Base-by-base conservation (phyloP, 1,284 basidiomycete genomes). In the Lignosus rhinocerotis region DNA sequence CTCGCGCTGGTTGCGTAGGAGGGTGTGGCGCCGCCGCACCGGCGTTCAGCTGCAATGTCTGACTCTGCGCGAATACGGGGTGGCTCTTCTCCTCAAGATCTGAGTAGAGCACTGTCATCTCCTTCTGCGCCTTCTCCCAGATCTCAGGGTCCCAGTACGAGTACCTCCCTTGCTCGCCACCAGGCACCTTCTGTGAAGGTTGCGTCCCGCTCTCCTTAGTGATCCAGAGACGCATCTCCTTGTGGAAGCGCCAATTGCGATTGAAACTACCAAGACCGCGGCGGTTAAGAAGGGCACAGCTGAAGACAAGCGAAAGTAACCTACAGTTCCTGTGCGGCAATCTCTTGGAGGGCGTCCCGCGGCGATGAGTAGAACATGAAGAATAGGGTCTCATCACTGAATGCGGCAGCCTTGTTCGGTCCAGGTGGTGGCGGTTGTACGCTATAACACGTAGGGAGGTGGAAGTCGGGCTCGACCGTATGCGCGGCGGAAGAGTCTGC, bases 311-410 rank as follows among this genome's bases (percentile, higher is more conserved):
- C 31, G 17, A 48, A 53, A 36, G 21, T n/a, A 6, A 85, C 91
- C 73, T 75, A 96, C 90, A 99, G 81, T 80, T 98, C 96, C 73
- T 94, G 91, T 44, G 95, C 94, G 12, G 96, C 96, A 49, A 96
- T 86, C 76, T 98, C 95, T 74, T 99, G 96, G 63, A 98, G 78
- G 33, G 92, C 87, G 76, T 99, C 96, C 69, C 94, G 81, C 56
- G 96, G 94, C 73, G 88, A 90, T 59, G 93, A 90, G 78, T 99
- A 99, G 80, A 99, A 99, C 86, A 98, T 96, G 83, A 94, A 98
- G 78, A 99, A 98, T 39, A 99, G 77, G 31, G 96, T 98, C 78
- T 99, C 96, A 75, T 99, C 96, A 70, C 90, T 92, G 74, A 99
- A 98, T 62, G 90, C 89, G 9, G 83, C 81, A 33, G 93, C 90